Evolutionary conservation across 805 yeast genomes (phyloP).

Genomic region (Metschnikowia gelsemii): DNA sequence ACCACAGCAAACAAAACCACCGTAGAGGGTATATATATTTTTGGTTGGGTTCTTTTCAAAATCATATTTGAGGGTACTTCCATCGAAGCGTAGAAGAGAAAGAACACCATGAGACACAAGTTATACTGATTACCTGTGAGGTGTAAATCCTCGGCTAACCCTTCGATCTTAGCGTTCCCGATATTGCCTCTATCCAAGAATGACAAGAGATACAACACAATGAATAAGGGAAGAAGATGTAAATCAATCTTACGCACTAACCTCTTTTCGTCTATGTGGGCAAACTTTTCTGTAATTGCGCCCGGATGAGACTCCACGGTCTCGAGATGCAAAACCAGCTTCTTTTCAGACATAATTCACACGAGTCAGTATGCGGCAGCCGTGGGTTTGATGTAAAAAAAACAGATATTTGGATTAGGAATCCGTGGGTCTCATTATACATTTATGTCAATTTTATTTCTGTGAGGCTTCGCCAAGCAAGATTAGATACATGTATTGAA

Average conservation of each 20-base stretch:
- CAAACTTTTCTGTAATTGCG: not conserved
- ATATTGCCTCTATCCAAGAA: constrained; percentile 82
- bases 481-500: no score
- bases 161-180: constrained; percentile 76
- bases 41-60: constrained; percentile 60
- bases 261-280: constrained; percentile 48
- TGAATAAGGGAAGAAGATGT: constrained; percentile 74
- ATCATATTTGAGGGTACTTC: constrained; percentile 65
- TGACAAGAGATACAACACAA: constrained; percentile 70
- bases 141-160: constrained; percentile 54
- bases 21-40: constrained; percentile 58
- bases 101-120: constrained; percentile 65
- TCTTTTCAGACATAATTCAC: constrained; percentile 1
- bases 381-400: not conserved
- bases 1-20: constrained; percentile 64
- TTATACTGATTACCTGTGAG: constrained; percentile 61
- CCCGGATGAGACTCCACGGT: not conserved
- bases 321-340: constrained; percentile 1
- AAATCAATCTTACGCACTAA: constrained; percentile 65
- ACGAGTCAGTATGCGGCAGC: not conserved
- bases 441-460: no score
- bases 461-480: no score
- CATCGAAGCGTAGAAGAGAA: constrained; percentile 65
- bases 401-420: no score
- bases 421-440: no score